These are phyloP conservation scores for Talaromyces borbonicus DNA, from an alignment of 495 filamentous ascomycete genomes.

Conservation along the genomic window DNA sequence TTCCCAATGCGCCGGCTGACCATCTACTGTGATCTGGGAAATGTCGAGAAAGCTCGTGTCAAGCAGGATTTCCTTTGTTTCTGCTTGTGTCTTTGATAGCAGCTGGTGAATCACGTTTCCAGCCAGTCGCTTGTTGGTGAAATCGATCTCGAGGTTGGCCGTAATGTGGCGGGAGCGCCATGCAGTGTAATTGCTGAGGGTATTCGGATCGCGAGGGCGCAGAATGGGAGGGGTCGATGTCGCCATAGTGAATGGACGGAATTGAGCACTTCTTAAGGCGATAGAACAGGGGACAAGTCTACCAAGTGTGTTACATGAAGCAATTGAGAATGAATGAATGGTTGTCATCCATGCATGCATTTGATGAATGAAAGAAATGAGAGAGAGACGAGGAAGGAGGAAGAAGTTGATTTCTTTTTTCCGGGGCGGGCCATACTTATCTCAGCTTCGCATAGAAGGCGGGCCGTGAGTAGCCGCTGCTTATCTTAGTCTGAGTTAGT, in stretches of 20 bases:
- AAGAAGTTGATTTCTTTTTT: not conserved
- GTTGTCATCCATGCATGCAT: not conserved
- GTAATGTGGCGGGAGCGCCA: conserved; percentile 74
- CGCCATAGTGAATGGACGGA: conserved; percentile 19
- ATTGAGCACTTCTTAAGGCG: not conserved
- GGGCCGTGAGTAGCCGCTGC: not conserved
- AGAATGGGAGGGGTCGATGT: conserved; percentile 27
- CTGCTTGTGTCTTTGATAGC: conserved; percentile 57
- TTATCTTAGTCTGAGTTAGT: too few species aligned
- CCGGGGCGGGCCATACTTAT: not conserved
- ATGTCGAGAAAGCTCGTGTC: conserved; percentile 79
- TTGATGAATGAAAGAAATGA: not conserved
- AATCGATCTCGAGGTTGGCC: conserved; percentile 71
- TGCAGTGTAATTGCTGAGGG: conserved; percentile 79
- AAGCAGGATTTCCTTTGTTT: conserved; percentile 66
- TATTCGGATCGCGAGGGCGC: conserved; percentile 67
- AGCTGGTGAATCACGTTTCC: conserved; percentile 69
- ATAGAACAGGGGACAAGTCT: not conserved
- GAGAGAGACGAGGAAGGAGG: not conserved
- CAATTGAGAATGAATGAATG: not conserved
- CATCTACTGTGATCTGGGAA: conserved; percentile 53
- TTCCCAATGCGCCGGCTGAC: conserved; percentile 51
- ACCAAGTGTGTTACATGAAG: not conserved
- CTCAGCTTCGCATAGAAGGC: not conserved
- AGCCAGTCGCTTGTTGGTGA: conserved; percentile 59